Evolutionary conservation across 768 basidiomycete species (phyloP).

Genomic region (Amylocystis lapponica): DNA sequence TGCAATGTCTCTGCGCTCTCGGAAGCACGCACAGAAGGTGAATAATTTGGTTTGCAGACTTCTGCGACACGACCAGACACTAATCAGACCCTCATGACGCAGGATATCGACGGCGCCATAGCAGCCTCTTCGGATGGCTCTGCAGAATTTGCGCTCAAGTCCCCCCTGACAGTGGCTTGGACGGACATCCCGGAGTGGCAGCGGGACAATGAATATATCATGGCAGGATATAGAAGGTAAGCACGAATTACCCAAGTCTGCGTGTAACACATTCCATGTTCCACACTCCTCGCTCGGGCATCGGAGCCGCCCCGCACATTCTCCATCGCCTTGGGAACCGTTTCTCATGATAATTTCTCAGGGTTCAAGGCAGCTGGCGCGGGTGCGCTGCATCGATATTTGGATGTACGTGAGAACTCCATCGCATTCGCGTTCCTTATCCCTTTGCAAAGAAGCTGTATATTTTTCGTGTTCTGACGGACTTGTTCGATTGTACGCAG

Average conservation of each 20-base stretch:
- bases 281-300: background rate
- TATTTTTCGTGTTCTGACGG: background rate
- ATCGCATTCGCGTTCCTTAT: background rate
- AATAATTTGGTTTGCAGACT: too few relatives aligned
- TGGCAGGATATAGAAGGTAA: slow-evolving; percentile 65
- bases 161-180: slow-evolving; percentile 40
- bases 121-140: too few relatives aligned
- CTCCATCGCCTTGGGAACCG: background rate
- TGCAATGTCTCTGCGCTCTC: too few relatives aligned
- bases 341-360: background rate
- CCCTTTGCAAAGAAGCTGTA: background rate
- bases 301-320: background rate
- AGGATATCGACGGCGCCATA: too few relatives aligned
- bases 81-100: too few relatives aligned
- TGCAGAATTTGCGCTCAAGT: background rate
- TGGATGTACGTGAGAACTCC: slow-evolving; percentile 46
- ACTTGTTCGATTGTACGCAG: slow-evolving; percentile 28
- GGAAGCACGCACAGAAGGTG: too few relatives aligned
- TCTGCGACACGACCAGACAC: too few relatives aligned
- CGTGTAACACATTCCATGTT: background rate
- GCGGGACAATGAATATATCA: slow-evolving; percentile 68
- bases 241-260: slow-evolving; percentile 6
- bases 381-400: slow-evolving; percentile 61
- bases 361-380: slow-evolving; percentile 36
- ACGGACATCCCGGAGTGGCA: slow-evolving; percentile 62